Base-by-base conservation (phyloP, 140 eudicot species). In the Senecio squalidus region DNA sequence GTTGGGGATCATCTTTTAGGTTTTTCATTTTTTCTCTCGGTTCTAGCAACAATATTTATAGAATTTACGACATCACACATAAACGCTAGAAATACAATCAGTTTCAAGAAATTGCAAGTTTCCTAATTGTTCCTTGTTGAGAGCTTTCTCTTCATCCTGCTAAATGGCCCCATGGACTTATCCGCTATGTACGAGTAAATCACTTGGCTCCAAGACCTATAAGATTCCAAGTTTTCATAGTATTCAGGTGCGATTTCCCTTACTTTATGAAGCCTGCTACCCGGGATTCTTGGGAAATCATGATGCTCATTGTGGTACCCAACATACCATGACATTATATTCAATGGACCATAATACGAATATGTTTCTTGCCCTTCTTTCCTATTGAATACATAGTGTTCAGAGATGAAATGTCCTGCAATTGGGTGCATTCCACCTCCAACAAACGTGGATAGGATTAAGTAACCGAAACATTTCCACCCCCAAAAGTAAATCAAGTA, bases 241-340 rank as follows among this genome's bases (percentile, higher is more conserved):
- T 70, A 88, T 59, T 88, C 94, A 0, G 96, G 96, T 25, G 94
- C 94, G 60, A 88, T 84, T 75, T 81, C 94, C 84, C 74, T 88
- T 57, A 88, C 80, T 83, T 81, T 84, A 72, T 84, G 76, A 27
- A 87, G 96, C 84, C 66, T 86, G 53, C 67, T 73, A 41, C 96
- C 96, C 7, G 96, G 73, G 3, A 88, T 84, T 44, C 94, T 71
- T 5, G 96, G 96, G 57, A 88, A 88, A 69, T 88, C 96, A 66
- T 88, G 96, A 76, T 88, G 96, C 77, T 88, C 96, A 16, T 88
- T 88, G 66, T 81, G 96, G 74, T 88, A 84, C 8, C 96, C 96
- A 3, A 88, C 96, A 23, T 69, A 67, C 96, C 96, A 84, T 4
- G 96, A 64, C 76, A 84, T 69, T 33, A 88, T 55, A 72, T 84